A percentile compares a stretch with the other conserved stretches of the same genome.
Conservation (phyloP, 148 eudicot species). For the Hydrangea macrophylla region DNA sequence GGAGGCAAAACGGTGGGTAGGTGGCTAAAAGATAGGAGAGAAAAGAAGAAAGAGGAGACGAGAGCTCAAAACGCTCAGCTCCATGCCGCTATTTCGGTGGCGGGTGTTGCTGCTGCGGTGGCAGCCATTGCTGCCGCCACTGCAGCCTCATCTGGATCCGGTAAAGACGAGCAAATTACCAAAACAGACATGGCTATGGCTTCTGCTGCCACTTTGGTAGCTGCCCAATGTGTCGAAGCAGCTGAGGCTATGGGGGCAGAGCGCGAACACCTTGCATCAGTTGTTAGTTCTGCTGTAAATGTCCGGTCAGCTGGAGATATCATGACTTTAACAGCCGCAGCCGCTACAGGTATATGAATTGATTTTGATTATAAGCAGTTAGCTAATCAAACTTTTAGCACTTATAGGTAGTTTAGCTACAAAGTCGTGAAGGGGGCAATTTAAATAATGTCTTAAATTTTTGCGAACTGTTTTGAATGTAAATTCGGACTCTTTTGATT, state of each 20-base stretch:
- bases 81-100: slow-evolving; percentile 88
- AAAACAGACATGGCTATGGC: slow-evolving; percentile 91
- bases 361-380: neutral
- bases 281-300: slow-evolving; percentile 89
- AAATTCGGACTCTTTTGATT: no score
- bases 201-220: slow-evolving; percentile 90
- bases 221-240: slow-evolving; percentile 94
- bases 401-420: no score
- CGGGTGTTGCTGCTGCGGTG: slow-evolving; percentile 93
- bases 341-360: slow-evolving; percentile 69
- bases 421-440: no score
- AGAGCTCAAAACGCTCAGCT: slow-evolving; percentile 88
- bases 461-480: no score
- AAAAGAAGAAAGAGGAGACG: slow-evolving; percentile 88
- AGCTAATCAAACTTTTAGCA: no score
- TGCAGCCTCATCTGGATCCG: slow-evolving; percentile 57
- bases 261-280: slow-evolving; percentile 70
- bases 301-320: slow-evolving; percentile 89
- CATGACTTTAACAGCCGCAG: slow-evolving; percentile 88
- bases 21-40: slow-evolving; percentile 88
- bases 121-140: slow-evolving; percentile 96
- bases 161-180: slow-evolving; percentile 69
- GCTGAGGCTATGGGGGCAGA: slow-evolving; percentile 97
- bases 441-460: no score
- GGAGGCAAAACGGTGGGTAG: slow-evolving; percentile 94